Conservation (phyloP, 371 early-diverging fungal genomes). For the Mucor circinelloides region DNA sequence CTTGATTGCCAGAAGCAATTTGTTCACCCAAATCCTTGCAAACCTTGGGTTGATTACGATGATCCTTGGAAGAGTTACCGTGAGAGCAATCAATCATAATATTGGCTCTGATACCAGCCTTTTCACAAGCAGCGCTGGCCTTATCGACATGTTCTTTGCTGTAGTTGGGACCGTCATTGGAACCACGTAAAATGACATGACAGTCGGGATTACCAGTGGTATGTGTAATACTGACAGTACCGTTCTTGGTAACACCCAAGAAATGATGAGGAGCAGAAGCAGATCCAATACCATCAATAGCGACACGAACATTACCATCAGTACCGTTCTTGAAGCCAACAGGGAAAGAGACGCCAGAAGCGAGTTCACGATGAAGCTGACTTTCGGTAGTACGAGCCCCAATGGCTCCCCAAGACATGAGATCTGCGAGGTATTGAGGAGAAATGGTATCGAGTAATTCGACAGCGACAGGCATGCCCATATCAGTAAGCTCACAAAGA, state of each 20-base stretch:
- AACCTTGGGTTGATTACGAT: conserved; percentile 74
- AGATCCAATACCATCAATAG: conserved; percentile 90
- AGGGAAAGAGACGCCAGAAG: conserved; percentile 92
- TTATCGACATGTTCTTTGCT: conserved; percentile 59
- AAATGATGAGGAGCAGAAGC: conserved; percentile 88
- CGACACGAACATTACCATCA: conserved; percentile 87
- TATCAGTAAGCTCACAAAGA: conserved; percentile 58
- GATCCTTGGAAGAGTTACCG: conserved; percentile 81
- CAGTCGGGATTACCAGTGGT: conserved; percentile 82
- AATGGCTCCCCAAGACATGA: conserved; percentile 94
- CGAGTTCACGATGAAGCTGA: conserved; percentile 92
- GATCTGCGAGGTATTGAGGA: conserved; percentile 92
- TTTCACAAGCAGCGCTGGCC: conserved; percentile 57
- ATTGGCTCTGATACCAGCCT: conserved; percentile 56
- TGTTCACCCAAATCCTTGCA: conserved; percentile 58
- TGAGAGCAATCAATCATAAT: conserved; percentile 85
- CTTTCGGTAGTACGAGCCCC: conserved; percentile 95
- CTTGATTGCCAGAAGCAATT: conserved; percentile 66
- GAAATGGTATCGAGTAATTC: conserved; percentile 94
- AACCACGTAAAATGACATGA: conserved; percentile 70
- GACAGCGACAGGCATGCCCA: conserved; percentile 86
- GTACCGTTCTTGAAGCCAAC: conserved; percentile 96
- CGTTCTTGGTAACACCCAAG: conserved; percentile 90
- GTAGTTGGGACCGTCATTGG: conserved; percentile 86
- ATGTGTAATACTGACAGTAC: conserved; percentile 86